Evolutionary conservation across 495 filamentous ascomycete genomes (phyloP).

Genomic region (Neurospora pannonica): DNA sequence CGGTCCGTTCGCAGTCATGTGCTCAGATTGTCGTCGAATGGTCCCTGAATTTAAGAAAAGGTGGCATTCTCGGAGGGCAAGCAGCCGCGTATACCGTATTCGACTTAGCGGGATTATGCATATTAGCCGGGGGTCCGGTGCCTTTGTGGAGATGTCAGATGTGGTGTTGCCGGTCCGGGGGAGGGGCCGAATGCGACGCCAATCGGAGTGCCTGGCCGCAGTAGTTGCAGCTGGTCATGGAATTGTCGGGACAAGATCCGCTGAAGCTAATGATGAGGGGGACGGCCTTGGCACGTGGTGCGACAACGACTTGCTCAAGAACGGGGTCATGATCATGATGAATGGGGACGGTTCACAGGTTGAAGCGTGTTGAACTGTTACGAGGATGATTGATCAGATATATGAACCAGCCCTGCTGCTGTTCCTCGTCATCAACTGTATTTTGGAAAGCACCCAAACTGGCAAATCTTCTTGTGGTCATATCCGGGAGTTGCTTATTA

Average conservation of each 20-base stretch:
- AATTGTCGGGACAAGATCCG: neutral
- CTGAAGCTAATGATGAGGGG: neutral
- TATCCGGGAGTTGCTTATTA: too few relatives aligned
- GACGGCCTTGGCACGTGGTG: neutral
- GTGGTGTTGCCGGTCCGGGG: neutral
- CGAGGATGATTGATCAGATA: neutral
- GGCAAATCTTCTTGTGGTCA: neutral
- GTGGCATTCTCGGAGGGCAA: constrained; percentile 26
- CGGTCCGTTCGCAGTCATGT: neutral
- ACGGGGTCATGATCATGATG: neutral
- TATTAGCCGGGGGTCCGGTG: neutral
- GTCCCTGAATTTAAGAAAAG: constrained; percentile 11
- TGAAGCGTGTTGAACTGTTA: neutral
- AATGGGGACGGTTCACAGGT: neutral
- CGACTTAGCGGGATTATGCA: constrained; percentile 15
- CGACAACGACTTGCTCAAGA: neutral
- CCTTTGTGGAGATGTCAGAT: neutral
- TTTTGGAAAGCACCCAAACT: neutral
- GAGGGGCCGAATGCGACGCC: neutral
- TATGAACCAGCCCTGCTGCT: neutral
- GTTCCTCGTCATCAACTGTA: neutral
- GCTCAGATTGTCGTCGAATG: neutral
- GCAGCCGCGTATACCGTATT: constrained; percentile 21
- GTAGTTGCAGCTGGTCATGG: neutral
- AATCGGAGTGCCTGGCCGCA: neutral